A percentile compares a stretch with the other conserved stretches of the same genome.
Evolutionary conservation across 495 filamentous ascomycete genomes (phyloP).

Genomic region (Penicillium cataractarum): DNA sequence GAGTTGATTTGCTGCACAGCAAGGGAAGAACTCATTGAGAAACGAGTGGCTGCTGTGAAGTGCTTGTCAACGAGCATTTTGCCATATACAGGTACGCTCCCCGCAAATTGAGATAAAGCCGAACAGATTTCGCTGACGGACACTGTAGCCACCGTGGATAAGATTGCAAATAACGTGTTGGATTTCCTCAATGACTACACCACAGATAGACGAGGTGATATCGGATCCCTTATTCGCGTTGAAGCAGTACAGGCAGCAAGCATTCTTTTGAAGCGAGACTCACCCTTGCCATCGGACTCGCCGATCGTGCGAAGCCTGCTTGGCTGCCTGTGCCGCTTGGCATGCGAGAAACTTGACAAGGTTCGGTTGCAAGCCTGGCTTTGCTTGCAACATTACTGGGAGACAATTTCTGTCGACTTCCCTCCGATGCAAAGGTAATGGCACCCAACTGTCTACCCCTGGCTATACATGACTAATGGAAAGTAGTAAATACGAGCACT

Average conservation of each 20-base stretch:
- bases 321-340: conserved; percentile 64
- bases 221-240: conserved; percentile 80
- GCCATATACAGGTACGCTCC: conserved; percentile 42
- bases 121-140: conserved; percentile 8
- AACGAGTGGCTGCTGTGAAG: conserved; percentile 61
- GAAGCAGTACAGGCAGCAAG: conserved; percentile 71
- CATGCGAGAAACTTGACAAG: conserved; percentile 87
- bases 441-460: not conserved
- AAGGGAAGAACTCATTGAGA: conserved; percentile 57
- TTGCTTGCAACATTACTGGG: conserved; percentile 49
- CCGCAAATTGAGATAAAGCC: not conserved
- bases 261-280: conserved; percentile 32
- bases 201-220: conserved; percentile 80
- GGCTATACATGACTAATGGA: conserved; percentile 22
- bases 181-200: conserved; percentile 82
- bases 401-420: conserved; percentile 29
- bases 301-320: conserved; percentile 36
- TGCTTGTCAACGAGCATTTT: conserved; percentile 57
- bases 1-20: conserved; percentile 42
- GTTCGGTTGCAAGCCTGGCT: conserved; percentile 70
- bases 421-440: conserved; percentile 41
- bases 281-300: conserved; percentile 11
- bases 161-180: conserved; percentile 39
- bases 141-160: conserved; percentile 29
- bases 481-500: conserved; percentile 47